These are phyloP conservation scores for Podila epigama DNA, from an alignment of 192 early-diverging fungal species.

Conservation along the genomic window DNA sequence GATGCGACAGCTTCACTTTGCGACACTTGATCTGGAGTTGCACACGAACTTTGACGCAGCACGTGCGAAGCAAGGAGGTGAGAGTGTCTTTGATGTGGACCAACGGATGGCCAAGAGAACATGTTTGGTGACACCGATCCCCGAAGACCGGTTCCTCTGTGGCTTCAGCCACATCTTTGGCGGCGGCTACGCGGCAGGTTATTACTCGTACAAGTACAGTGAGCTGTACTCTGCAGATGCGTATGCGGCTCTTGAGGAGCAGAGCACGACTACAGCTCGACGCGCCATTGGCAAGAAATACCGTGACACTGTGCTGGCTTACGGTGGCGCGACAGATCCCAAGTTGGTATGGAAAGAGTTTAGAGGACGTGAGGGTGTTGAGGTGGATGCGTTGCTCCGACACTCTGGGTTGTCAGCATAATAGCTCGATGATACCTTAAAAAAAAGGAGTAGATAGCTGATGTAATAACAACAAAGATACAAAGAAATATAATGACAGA, in stretches of 20 bases:
- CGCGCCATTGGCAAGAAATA: constrained; percentile 54
- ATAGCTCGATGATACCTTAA: not conserved
- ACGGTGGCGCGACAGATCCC: constrained; percentile 63
- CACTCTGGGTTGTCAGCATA: constrained; percentile 53
- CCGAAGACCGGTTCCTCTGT: constrained; percentile 64
- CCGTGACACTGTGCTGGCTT: constrained; percentile 63
- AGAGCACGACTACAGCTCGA: constrained; percentile 19
- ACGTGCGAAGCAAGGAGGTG: not conserved
- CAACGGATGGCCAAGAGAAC: constrained; percentile 55
- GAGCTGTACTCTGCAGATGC: constrained; percentile 70
- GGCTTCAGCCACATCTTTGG: constrained; percentile 68
- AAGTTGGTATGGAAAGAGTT: constrained; percentile 62
- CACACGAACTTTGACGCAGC: constrained; percentile 39
- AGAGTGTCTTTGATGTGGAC: constrained; percentile 63
- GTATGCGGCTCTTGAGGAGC: constrained; percentile 66
- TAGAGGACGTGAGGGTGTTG: constrained; percentile 56
- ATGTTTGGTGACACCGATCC: constrained; percentile 49
- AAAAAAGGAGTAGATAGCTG: not conserved
- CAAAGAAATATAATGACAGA: too few species aligned
- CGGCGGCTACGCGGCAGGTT: constrained; percentile 64
- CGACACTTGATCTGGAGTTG: constrained; percentile 58
- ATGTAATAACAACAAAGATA: too few species aligned
- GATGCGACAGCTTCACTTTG: constrained; percentile 65
- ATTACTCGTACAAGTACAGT: constrained; percentile 72
- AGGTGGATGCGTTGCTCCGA: constrained; percentile 60